Evolutionary conservation across 2,329 filamentous ascomycete species (phyloP).

Genomic region (Scedosporium minutisporum): DNA sequence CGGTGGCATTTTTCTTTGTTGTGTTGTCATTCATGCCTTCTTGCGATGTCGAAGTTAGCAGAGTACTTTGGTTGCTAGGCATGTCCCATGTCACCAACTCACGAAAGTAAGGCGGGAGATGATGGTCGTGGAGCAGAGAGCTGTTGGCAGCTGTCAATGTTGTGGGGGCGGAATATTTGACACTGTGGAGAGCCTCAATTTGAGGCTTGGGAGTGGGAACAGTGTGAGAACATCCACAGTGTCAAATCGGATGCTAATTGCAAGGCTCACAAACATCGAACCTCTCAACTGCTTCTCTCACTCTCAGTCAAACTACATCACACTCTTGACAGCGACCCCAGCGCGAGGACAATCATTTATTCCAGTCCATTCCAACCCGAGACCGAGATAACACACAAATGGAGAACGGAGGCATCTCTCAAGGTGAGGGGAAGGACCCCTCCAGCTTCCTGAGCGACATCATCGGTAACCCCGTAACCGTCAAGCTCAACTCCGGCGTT

Average conservation of each 20-base stretch:
- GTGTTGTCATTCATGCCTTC: background rate
- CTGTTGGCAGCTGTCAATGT: no score
- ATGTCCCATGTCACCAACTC: background rate
- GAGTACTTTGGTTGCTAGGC: conserved; percentile 3
- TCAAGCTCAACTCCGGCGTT: conserved; percentile 97
- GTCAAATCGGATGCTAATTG: no score
- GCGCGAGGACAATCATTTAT: background rate
- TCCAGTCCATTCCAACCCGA: background rate
- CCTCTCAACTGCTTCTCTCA: background rate
- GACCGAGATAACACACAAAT: conserved; percentile 30
- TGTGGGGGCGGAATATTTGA: no score
- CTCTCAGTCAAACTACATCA: background rate
- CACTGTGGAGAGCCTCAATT: background rate
- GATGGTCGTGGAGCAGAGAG: background rate
- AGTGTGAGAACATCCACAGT: background rate
- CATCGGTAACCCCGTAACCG: conserved; percentile 85
- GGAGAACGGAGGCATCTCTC: conserved; percentile 61
- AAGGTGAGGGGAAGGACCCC: conserved; percentile 76
- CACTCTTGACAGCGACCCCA: background rate
- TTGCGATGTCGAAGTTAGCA: conserved; percentile 1
- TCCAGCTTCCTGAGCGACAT: conserved; percentile 90
- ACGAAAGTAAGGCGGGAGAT: background rate
- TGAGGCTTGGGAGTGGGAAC: background rate
- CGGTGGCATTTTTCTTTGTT: background rate
- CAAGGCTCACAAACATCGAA: background rate